Conservation (phyloP, 2,329 filamentous ascomycete genomes). For the Penicillium sp. region DNA sequence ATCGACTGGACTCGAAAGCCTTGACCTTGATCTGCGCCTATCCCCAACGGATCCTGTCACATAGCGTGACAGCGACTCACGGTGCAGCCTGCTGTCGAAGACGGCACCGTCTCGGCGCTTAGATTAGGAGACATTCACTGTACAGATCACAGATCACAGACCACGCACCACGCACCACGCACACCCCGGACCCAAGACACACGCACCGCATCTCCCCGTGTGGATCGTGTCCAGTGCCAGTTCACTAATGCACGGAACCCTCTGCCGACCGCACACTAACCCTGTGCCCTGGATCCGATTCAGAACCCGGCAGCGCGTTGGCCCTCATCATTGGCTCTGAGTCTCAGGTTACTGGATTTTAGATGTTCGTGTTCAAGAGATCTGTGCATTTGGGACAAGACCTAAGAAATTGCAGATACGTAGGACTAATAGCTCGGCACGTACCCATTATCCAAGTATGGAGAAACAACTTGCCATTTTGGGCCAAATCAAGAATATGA, state of each 20-base stretch:
- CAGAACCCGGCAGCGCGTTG: background rate
- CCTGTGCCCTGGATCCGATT: background rate
- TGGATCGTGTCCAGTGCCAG: slow-evolving; percentile 4
- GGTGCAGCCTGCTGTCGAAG: slow-evolving; percentile 13
- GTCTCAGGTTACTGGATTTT: background rate
- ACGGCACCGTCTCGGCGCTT: slow-evolving; percentile 19
- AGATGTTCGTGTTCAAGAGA: background rate
- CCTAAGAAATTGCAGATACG: no score
- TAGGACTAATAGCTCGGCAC: no score
- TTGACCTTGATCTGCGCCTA: background rate
- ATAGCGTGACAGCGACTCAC: slow-evolving; percentile 8
- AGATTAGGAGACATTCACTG: background rate
- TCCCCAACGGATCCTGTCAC: slow-evolving; percentile 3
- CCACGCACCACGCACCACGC: background rate
- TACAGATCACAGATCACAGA: background rate
- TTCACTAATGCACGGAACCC: slow-evolving; percentile 12
- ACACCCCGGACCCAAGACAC: slow-evolving; percentile 1
- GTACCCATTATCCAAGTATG: no score
- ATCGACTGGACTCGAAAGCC: slow-evolving; percentile 1
- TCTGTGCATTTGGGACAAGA: background rate
- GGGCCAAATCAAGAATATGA: background rate
- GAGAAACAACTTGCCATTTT: background rate
- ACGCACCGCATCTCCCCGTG: slow-evolving; percentile 2
- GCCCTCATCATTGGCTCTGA: background rate
- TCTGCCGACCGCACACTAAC: slow-evolving; percentile 11